phyloP scores from a whole-genome alignment of 2,329 filamentous ascomycete genomes.

The Aspergillus persii region DNA sequence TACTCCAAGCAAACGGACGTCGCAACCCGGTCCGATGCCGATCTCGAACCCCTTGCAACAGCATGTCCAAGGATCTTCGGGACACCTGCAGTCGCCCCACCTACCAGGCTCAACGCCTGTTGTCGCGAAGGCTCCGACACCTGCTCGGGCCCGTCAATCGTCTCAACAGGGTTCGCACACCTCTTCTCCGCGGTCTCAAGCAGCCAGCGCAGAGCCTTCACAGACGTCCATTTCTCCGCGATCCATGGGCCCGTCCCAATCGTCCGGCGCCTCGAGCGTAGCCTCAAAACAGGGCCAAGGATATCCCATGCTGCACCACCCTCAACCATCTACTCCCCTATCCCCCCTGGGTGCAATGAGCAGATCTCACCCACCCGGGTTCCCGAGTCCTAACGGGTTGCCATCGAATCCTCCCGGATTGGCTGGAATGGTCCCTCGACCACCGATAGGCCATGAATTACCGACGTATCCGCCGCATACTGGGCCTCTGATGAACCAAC shows the following conservation, averaged over 20 bases:
- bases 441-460: slow-evolving; percentile 51
- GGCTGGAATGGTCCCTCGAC: slow-evolving; percentile 53
- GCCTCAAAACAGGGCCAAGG: slow-evolving; percentile 58
- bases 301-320: slow-evolving; percentile 54
- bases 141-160: slow-evolving; percentile 70
- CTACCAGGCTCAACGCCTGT: slow-evolving; percentile 75
- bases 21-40: slow-evolving; percentile 56
- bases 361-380: slow-evolving; percentile 54
- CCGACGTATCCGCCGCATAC: slow-evolving; percentile 55
- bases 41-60: slow-evolving; percentile 54
- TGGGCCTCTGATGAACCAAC: slow-evolving; percentile 53
- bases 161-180: slow-evolving; percentile 75
- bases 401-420: slow-evolving; percentile 56
- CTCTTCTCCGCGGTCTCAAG: slow-evolving; percentile 60
- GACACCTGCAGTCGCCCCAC: slow-evolving; percentile 69
- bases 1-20: slow-evolving; percentile 52
- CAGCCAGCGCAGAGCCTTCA: slow-evolving; percentile 55
- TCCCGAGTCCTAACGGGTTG: slow-evolving; percentile 51
- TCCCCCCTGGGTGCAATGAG: slow-evolving; percentile 64
- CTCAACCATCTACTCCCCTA: slow-evolving; percentile 60
- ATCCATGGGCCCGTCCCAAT: slow-evolving; percentile 63
- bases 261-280: slow-evolving; percentile 63
- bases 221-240: slow-evolving; percentile 61
- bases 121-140: slow-evolving; percentile 77
- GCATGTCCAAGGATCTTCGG: slow-evolving; percentile 49